A percentile compares a stretch with the other conserved stretches of the same genome.
These are phyloP conservation scores for Abelmoschus esculentus DNA, from an alignment of 345 rosid genomes.

Conservation along the genomic window DNA sequence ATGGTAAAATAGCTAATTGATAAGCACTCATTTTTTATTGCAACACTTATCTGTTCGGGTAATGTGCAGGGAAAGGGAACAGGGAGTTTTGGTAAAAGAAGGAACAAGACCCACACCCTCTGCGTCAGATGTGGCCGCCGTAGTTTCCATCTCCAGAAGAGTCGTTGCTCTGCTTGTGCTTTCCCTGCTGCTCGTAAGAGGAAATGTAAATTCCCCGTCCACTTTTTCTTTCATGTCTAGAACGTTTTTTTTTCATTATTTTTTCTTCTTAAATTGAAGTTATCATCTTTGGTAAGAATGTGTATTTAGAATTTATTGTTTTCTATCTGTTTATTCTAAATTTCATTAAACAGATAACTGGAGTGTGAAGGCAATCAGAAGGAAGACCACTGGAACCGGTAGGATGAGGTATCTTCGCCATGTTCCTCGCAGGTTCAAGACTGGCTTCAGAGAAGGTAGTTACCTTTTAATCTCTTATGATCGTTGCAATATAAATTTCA, in stretches of 20 bases:
- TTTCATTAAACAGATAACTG: too few species aligned
- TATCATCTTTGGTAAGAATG: too few species aligned
- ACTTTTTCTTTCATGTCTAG: not conserved
- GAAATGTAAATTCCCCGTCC: not conserved
- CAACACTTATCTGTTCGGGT: not conserved
- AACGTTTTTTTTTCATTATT: not conserved
- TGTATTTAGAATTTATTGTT: too few species aligned
- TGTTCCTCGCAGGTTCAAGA: not conserved
- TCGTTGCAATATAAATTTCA: not conserved
- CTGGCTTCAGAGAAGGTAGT: constrained; percentile 25
- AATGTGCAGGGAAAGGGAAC: not conserved
- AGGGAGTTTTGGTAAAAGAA: not conserved
- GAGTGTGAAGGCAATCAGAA: not conserved
- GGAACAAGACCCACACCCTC: not conserved
- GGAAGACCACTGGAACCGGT: not conserved
- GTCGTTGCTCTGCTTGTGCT: not conserved
- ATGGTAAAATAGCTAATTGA: constrained; percentile 26
- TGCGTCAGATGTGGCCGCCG: not conserved
- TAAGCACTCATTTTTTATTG: not conserved
- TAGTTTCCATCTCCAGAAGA: not conserved
- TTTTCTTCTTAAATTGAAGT: too few species aligned
- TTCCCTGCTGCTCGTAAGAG: not conserved
- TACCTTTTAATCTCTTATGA: not conserved
- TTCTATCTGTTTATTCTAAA: too few species aligned
- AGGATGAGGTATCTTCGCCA: not conserved